Evolutionary conservation across 2,329 filamentous ascomycete species (phyloP), one percentile per base, ranked within the genome.

Genomic region (Hypocrella siamensis): DNA sequence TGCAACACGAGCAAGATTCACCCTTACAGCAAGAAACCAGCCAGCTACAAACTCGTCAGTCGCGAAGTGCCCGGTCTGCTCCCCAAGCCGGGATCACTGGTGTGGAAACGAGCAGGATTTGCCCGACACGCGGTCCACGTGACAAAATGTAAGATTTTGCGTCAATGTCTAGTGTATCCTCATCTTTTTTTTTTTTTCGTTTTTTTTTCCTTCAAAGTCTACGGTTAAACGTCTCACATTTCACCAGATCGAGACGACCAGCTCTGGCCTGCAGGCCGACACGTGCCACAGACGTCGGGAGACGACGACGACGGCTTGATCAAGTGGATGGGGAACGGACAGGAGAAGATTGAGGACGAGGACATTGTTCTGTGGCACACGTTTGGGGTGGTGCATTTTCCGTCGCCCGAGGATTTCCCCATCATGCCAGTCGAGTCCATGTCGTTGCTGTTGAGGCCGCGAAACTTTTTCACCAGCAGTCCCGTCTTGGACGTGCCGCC

Each of bases 321-420:
- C 0, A 65, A 75, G 42, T 88, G 82, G 83, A 78, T 90, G 42
- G 73, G 72, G 17, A 71, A 84, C 38, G 75, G 79, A 10, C 59
- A 58, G 28, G 72, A 69, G 35, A 68, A 61, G 17, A 75, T 93
- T 42, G 80, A 79, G 34, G 79, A 93, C 60, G 81, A 75, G 1
- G 82, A 94, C 49, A 60, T 93, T 19, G 85, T 94, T 2, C 68
- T 93, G 12, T 94, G 85, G 85, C 85, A 93, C 57, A 93, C 84
- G 0, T 94, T 93, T 46, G 86, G 86, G 22, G 65, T 93, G 22
- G 88, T 79, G 1, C 86, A 93, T 51, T 88, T 93, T 61, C 85
- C 86, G 0, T 63, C 80, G 0, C 84, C 85, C 0, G 86, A 94
- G 50, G 86, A 93, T 54, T 93, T 83, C 61, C 86, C 86, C 19